Percentiles rank a stretch among this genome's conserved stretches.
Conservation (phyloP, 495 filamentous ascomycete genomes). For the Hyaloscypha hepaticicola region DNA sequence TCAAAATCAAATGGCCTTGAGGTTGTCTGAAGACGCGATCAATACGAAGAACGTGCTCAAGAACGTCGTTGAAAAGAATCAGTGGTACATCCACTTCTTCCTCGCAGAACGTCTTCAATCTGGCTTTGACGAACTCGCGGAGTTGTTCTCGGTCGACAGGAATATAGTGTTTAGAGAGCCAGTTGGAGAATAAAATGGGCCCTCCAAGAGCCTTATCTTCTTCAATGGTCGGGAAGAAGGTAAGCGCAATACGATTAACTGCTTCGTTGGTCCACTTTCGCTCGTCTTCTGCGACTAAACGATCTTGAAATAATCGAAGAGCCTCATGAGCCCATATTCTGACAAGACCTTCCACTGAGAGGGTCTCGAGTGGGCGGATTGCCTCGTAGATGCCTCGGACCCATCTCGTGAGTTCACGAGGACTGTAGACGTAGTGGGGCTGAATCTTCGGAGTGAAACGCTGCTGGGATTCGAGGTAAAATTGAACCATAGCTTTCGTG, state of each 20-base stretch:
- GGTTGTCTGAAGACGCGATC: conserved; percentile 98
- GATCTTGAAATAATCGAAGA: conserved; percentile 92
- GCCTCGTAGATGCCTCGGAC: conserved; percentile 96
- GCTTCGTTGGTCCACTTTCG: conserved; percentile 90
- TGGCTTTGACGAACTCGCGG: conserved; percentile 94
- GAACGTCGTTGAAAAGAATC: conserved; percentile 95
- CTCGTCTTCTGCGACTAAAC: conserved; percentile 91
- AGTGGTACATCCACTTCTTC: conserved; percentile 98
- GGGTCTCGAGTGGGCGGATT: conserved; percentile 82
- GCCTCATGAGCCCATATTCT: conserved; percentile 99
- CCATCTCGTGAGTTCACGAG: conserved; percentile 96
- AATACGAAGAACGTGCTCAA: conserved; percentile 96
- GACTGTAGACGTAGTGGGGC: conserved; percentile 98
- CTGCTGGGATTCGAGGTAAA: conserved; percentile 91
- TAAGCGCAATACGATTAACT: conserved; percentile 78
- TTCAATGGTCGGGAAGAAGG: conserved; percentile 91
- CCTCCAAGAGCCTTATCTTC: conserved; percentile 84
- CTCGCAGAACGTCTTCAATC: conserved; percentile 97
- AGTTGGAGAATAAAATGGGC: conserved; percentile 97
- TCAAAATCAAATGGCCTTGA: conserved; percentile 96
- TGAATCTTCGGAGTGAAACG: conserved; percentile 95
- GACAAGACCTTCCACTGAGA: conserved; percentile 88
- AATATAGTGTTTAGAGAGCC: conserved; percentile 98
- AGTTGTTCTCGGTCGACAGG: conserved; percentile 93
- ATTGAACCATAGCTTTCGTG: conserved; percentile 96